A percentile compares a stretch with the other conserved stretches of the same genome.
phyloP scores from a whole-genome alignment of 2,329 filamentous ascomycete genomes.

The Aspergillus alliaceus region DNA sequence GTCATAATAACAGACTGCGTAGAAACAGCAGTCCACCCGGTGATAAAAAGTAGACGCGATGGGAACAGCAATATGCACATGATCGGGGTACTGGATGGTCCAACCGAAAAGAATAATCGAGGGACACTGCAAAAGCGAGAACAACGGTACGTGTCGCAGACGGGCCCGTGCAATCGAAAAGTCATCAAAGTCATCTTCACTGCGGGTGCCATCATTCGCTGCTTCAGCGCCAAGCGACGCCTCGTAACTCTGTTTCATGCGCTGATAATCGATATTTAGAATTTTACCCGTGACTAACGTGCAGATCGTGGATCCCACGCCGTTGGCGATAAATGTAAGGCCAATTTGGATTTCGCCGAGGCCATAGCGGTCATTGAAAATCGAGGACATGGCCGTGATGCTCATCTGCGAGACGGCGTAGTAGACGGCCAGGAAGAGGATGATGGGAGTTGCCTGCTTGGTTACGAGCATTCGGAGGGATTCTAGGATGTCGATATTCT shows the following conservation, averaged over 20 bases:
- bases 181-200: constrained; percentile 21
- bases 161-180: constrained; percentile 55
- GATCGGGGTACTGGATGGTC: constrained; percentile 47
- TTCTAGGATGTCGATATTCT: constrained; percentile 46
- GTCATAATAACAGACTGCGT: constrained; percentile 53
- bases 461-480: constrained; percentile 50
- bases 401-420: constrained; percentile 59
- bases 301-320: constrained; percentile 55
- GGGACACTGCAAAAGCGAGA: constrained; percentile 46
- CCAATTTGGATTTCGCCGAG: constrained; percentile 49
- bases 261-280: constrained; percentile 53
- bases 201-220: background rate
- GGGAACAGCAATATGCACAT: constrained; percentile 51
- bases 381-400: constrained; percentile 53
- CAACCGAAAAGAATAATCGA: constrained; percentile 55
- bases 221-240: background rate
- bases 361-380: constrained; percentile 48
- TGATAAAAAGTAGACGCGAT: constrained; percentile 54
- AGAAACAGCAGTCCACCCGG: constrained; percentile 54
- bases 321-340: constrained; percentile 56
- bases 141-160: constrained; percentile 50
- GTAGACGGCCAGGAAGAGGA: constrained; percentile 51
- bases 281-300: constrained; percentile 54
- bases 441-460: constrained; percentile 46
- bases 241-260: constrained; percentile 36